Evolutionary conservation across 1,284 basidiomycete species (phyloP), one percentile per base, ranked within the genome.

Genomic region (Cutaneotrichosporon cutaneum): DNA sequence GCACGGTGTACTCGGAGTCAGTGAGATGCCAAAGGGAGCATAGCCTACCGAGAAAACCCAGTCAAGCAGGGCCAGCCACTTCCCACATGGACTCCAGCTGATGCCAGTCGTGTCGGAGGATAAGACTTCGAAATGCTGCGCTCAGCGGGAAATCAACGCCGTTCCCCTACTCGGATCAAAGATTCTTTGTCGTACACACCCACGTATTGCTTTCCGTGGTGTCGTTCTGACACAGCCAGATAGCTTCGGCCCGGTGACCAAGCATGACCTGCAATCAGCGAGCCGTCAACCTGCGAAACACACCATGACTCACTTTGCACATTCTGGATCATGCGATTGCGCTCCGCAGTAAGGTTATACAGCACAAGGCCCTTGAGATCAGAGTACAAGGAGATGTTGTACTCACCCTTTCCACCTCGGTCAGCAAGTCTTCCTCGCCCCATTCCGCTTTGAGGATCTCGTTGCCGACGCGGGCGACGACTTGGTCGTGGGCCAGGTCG

Each of bases 361-460:
- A 92, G 80, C 0, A 89, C 88, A 18, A 94, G 83, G 56, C 90
- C 83, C 58, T 93, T 82, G 90, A 92, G 4, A n/a, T 51, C 32
- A 59, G 72, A 18, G 1, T 10, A 21, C 7, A 14, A 10, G 22
- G 8, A 32, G 22, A 33, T 13, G 21, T 30, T 39, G 45, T 53
- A 39, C 90, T 81, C 78, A 94, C 92, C 67, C 88, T 88, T 86
- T 92, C 89, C 4, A 90, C 90, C 77, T 91, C 93, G 68, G 89
- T 92, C n/a, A 93, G 77, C 3, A 94, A 82, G 18, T 86, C 86
- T 47, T 90, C 82, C 9, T 89, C 90, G 69, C 88, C 89, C 91
- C 91, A 94, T 72, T 92, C 90, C 16, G 87, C 89, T 70, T 86
- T 88, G 16, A 86, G 83, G 44, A 94, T 90, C 4, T 88, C 67